Conservation (phyloP, 2,329 filamentous ascomycete species). For the Podosphaera leucotricha region DNA sequence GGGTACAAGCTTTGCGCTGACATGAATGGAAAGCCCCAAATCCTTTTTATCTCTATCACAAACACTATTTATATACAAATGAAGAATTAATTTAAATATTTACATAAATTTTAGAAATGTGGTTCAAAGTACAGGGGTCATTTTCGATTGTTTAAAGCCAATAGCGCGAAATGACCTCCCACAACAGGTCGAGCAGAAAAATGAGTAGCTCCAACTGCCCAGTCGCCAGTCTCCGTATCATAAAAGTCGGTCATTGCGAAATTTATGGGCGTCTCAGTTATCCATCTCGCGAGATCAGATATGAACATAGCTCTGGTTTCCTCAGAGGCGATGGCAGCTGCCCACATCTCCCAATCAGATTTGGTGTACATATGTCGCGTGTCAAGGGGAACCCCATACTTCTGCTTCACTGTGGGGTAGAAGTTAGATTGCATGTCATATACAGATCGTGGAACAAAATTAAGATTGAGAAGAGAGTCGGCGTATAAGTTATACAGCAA, state of each 20-base stretch:
- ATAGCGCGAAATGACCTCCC: constrained; percentile 56
- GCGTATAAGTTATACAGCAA: constrained; percentile 63
- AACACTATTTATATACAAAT: too few species aligned
- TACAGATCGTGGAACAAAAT: constrained; percentile 48
- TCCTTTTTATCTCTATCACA: too few species aligned
- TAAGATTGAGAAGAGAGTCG: constrained; percentile 53
- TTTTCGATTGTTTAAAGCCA: constrained; percentile 23
- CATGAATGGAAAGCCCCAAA: too few species aligned
- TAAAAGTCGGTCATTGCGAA: constrained; percentile 57
- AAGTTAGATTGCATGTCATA: constrained; percentile 59
- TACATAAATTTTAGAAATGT: too few species aligned
- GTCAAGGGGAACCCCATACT: constrained; percentile 66
- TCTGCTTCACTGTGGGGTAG: constrained; percentile 47
- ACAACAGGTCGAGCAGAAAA: constrained; percentile 62
- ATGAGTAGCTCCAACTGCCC: constrained; percentile 13
- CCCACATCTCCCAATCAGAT: constrained; percentile 57
- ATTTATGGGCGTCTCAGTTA: constrained; percentile 49
- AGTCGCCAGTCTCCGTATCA: constrained; percentile 41
- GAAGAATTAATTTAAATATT: too few species aligned
- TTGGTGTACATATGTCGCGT: constrained; percentile 64
- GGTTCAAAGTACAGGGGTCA: not conserved
- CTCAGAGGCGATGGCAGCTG: constrained; percentile 45
- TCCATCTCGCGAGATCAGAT: constrained; percentile 44
- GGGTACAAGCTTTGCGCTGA: too few species aligned
- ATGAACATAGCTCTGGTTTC: constrained; percentile 42